These are phyloP conservation scores for Tilletia indica DNA, from an alignment of 1,284 basidiomycete species.

Conservation along the genomic window DNA sequence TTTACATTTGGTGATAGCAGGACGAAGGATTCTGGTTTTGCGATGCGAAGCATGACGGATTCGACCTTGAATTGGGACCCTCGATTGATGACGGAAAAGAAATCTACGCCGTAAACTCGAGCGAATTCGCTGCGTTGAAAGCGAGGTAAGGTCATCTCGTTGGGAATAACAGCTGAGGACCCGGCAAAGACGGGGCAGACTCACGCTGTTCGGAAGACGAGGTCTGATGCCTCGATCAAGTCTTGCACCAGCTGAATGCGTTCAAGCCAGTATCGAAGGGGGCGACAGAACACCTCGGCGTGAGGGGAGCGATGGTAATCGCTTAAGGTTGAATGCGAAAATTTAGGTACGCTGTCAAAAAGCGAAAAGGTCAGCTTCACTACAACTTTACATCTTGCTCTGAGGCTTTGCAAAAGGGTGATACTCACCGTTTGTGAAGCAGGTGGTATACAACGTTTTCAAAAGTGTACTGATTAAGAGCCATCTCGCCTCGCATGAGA, in stretches of 20 bases:
- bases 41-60: conserved; percentile 94
- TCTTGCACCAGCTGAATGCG: conserved; percentile 38
- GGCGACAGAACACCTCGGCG: conserved; percentile 25
- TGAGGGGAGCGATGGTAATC: conserved; percentile 65
- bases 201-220: conserved; percentile 47
- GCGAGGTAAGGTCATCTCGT: not conserved
- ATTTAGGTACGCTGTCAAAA: conserved; percentile 65
- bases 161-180: not conserved
- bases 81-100: conserved; percentile 87
- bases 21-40: conserved; percentile 81
- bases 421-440: conserved; percentile 33
- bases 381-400: not conserved
- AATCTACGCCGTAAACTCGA: conserved; percentile 93
- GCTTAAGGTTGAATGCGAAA: conserved; percentile 68
- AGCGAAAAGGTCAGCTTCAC: not conserved
- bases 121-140: conserved; percentile 75
- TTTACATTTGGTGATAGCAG: conserved; percentile 46
- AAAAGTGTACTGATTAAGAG: conserved; percentile 77
- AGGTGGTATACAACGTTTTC: conserved; percentile 74
- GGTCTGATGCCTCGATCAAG: conserved; percentile 48
- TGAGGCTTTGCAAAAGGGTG: not conserved
- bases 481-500: conserved; percentile 81
- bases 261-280: conserved; percentile 41
- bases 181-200: not conserved
- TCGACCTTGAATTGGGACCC: conserved; percentile 99